phyloP scores from a whole-genome alignment of 345 rosid species.

The Turritis glabra region DNA sequence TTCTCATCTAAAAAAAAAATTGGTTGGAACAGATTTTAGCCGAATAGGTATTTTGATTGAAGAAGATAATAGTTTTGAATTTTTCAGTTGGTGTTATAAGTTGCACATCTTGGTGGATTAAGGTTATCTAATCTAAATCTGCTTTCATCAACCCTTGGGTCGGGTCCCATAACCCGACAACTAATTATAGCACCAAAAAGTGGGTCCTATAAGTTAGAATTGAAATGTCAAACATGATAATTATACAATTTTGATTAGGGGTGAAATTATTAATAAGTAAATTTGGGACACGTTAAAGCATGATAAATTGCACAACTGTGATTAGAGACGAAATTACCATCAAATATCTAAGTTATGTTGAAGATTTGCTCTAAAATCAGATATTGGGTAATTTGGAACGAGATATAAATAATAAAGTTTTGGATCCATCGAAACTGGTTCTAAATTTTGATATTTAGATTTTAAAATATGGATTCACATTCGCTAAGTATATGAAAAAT shows the following conservation, averaged over 20 bases:
- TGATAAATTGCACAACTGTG: not conserved
- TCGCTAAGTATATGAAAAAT: not conserved
- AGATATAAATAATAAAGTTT: not conserved
- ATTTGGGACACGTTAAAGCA: not conserved
- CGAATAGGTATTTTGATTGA: too few relatives aligned
- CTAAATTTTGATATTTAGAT: not conserved
- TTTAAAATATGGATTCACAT: not conserved
- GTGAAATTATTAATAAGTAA: not conserved
- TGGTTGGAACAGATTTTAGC: too few relatives aligned
- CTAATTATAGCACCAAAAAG: not conserved
- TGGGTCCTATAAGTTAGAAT: not conserved
- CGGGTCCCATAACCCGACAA: conserved; percentile 5
- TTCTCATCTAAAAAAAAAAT: too few relatives aligned
- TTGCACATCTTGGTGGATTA: conserved; percentile 8
- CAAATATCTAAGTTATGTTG: too few relatives aligned
- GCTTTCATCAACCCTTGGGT: conserved; percentile 5
- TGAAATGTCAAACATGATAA: not conserved
- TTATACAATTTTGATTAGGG: not conserved
- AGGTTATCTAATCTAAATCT: conserved; percentile 15
- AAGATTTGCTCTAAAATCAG: too few relatives aligned
- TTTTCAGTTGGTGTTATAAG: not conserved
- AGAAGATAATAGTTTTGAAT: not conserved
- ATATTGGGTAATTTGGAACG: not conserved
- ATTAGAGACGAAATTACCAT: not conserved
- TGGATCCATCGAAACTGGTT: not conserved